Percentiles rank a stretch among this genome's conserved stretches.
phyloP scores from a whole-genome alignment of 139 green algal genomes.

The Tetraselmis chui region DNA sequence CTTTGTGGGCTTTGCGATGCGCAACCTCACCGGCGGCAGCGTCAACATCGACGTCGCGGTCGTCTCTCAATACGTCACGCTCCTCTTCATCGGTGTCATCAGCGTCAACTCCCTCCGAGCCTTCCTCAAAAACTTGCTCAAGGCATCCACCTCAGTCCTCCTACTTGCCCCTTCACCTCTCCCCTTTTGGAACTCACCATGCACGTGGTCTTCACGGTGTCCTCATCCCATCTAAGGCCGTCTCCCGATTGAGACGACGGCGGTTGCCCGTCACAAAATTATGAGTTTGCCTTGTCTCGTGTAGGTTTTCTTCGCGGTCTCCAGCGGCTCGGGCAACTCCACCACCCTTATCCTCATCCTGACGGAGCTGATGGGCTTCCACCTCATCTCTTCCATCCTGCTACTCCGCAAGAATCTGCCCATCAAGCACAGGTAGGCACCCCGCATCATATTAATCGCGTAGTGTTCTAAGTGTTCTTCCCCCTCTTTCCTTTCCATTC shows the following conservation, averaged over 20 bases:
- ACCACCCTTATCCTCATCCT: constrained; percentile 62
- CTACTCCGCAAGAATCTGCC: constrained; percentile 76
- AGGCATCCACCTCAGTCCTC: constrained; percentile 16
- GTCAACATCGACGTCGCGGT: constrained; percentile 47
- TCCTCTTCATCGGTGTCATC: constrained; percentile 82
- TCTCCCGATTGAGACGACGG: no score
- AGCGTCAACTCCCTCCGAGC: constrained; percentile 68
- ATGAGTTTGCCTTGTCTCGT: no score
- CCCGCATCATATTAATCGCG: no score
- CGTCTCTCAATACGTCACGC: constrained; percentile 74
- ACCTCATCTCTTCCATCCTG: constrained; percentile 73
- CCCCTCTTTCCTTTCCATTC: neutral
- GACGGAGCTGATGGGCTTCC: constrained; percentile 70
- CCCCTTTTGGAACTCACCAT: no score
- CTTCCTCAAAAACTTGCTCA: constrained; percentile 67
- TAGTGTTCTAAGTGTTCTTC: neutral
- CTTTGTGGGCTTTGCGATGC: constrained; percentile 49
- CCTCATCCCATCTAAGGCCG: no score
- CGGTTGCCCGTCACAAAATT: no score
- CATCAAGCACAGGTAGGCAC: constrained; percentile 44
- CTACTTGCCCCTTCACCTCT: no score
- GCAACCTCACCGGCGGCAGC: constrained; percentile 40
- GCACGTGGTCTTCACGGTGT: no score
- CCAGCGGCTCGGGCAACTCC: constrained; percentile 28
- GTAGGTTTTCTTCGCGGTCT: constrained; percentile 53